phyloP scores from a whole-genome alignment of 495 filamentous ascomycete species.

The Neurospora discreta region DNA sequence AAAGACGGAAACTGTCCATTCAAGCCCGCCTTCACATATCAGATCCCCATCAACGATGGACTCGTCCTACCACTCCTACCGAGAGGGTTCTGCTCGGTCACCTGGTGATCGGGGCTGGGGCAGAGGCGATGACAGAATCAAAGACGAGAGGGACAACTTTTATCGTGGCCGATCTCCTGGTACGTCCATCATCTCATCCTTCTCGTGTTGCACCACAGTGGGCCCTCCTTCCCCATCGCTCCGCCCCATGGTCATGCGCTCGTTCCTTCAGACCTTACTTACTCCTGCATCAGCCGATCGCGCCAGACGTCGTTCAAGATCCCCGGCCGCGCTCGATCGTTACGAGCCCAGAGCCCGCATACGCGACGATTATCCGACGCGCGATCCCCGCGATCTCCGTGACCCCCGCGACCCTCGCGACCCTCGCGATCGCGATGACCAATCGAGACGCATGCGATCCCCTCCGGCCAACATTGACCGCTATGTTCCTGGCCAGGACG shows the following conservation, averaged over 20 bases:
- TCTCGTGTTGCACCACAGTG: not conserved
- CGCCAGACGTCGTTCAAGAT: conserved; percentile 54
- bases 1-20: conserved; percentile 1
- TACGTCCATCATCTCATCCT: conserved; percentile 23
- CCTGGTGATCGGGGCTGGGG: conserved; percentile 39
- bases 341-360: conserved; percentile 56
- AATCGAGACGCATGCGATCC: conserved; percentile 45
- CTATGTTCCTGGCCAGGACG: conserved; percentile 82
- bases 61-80: conserved; percentile 26
- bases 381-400: not conserved
- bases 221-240: not conserved
- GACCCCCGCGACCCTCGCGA: conserved; percentile 10
- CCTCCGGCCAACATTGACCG: conserved; percentile 76
- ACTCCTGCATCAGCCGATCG: conserved; percentile 27
- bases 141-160: conserved; percentile 41
- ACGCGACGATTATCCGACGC: conserved; percentile 53
- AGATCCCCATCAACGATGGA: conserved; percentile 26
- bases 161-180: conserved; percentile 47
- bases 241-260: not conserved
- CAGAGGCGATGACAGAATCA: conserved; percentile 37
- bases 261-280: conserved; percentile 3
- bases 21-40: conserved; percentile 1
- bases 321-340: conserved; percentile 57
- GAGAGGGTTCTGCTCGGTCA: conserved; percentile 36
- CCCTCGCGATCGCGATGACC: conserved; percentile 43